These are phyloP conservation scores for Sugiyamaella xylanicola DNA, from an alignment of 1,139 yeast genomes.

Conservation along the genomic window DNA sequence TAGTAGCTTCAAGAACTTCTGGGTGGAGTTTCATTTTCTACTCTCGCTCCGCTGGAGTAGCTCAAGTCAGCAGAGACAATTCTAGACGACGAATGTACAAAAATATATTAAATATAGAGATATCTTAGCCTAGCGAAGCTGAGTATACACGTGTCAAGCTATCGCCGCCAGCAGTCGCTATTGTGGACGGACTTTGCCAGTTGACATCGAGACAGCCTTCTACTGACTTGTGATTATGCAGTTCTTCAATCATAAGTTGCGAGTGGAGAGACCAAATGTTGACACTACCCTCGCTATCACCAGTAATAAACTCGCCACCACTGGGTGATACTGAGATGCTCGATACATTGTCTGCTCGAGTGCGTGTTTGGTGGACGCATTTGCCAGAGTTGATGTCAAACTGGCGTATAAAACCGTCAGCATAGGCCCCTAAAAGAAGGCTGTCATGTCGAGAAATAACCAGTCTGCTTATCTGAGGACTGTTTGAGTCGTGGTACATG, in stretches of 20 bases:
- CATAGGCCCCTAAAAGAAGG: constrained; percentile 21
- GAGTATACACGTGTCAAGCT: constrained; percentile 18
- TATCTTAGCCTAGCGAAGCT: not conserved
- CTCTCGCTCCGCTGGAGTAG: too few relatives aligned
- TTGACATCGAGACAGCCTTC: constrained; percentile 22
- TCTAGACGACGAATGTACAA: not conserved
- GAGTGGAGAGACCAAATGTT: constrained; percentile 35
- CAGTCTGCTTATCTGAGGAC: constrained; percentile 9
- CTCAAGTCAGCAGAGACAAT: not conserved
- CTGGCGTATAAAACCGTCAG: constrained; percentile 28
- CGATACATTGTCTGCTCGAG: constrained; percentile 35
- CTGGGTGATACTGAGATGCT: constrained; percentile 29
- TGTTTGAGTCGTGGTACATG: constrained; percentile 7
- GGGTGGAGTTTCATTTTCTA: too few relatives aligned
- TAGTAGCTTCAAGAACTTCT: too few relatives aligned
- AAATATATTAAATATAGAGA: not conserved
- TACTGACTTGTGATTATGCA: constrained; percentile 16
- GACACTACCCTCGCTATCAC: constrained; percentile 38
- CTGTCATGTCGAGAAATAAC: constrained; percentile 14
- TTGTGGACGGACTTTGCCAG: constrained; percentile 22
- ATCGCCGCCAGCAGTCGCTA: constrained; percentile 26
- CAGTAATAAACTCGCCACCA: constrained; percentile 32
- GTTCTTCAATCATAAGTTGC: constrained; percentile 14
- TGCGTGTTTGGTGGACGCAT: constrained; percentile 27
- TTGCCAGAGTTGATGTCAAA: constrained; percentile 25